Percentiles rank a stretch among this genome's conserved stretches.
Conservation (phyloP, 1,139 yeast genomes). For the Yamadazyma trypodendri region DNA sequence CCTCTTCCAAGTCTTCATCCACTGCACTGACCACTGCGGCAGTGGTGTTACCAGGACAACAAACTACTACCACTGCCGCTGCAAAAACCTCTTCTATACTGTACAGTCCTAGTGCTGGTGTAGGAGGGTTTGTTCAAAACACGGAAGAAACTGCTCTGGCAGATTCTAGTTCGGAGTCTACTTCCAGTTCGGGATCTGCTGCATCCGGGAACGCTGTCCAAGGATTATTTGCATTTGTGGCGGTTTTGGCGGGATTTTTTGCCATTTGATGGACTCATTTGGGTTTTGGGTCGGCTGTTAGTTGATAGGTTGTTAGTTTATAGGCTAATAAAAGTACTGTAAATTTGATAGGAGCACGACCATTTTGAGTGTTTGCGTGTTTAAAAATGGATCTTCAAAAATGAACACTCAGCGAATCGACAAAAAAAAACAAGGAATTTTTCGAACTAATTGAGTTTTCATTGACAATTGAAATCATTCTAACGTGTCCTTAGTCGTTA, state of each 20-base stretch:
- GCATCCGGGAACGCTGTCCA: conserved; percentile 4
- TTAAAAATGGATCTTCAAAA: conserved; percentile 7
- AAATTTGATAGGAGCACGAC: too few relatives aligned
- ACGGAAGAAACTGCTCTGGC: conserved; percentile 15
- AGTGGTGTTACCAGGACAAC: conserved; percentile 10
- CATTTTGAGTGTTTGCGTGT: too few relatives aligned
- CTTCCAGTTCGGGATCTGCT: conserved; percentile 5
- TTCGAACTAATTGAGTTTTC: conserved; percentile 1
- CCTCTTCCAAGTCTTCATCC: conserved; percentile 7
- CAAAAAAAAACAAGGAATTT: conserved; percentile 8
- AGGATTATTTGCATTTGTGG: conserved; percentile 18
- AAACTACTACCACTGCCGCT: conserved; percentile 1
- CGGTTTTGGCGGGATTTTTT: conserved; percentile 22
- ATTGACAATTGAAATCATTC: conserved; percentile 1
- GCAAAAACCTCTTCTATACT: conserved; percentile 7
- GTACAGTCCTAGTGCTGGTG: conserved; percentile 21
- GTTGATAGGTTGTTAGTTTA: background rate
- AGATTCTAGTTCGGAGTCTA: conserved; percentile 3
- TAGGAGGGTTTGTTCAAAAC: conserved; percentile 40
- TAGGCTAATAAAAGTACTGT: background rate
- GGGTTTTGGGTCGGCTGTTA: background rate
- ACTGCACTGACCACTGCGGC: conserved; percentile 1
- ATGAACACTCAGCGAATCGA: conserved; percentile 11
- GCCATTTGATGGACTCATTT: background rate
- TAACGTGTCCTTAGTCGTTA: background rate